Evolutionary conservation across 2,329 filamentous ascomycete genomes (phyloP), one percentile per base, ranked within the genome.

Genomic region (Fusarium aywerte): DNA sequence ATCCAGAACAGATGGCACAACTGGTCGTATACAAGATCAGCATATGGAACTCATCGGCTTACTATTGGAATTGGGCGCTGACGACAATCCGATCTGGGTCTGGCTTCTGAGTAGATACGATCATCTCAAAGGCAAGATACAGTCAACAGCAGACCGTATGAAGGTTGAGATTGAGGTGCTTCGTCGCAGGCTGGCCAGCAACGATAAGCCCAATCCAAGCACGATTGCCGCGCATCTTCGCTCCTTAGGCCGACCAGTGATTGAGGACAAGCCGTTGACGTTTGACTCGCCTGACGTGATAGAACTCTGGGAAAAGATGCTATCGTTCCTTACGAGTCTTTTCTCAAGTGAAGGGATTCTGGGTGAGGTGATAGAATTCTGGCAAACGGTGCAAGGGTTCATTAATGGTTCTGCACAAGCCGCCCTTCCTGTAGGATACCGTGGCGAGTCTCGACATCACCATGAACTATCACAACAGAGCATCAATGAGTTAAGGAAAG

Each of bases 11-110:
- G 82, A 88, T 67, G 74, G 76, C 38, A 71, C 76, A 49, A 80
- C 75, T 49, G 84, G 85, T 9, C 76, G 89, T 36, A 83, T 86
- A 7, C 92, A 95, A 74, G 93, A 97, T 70, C 86, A 89, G 76
- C 91, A 97, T 73, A 93, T 97, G 88, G 93, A 97, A 75, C 83
- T 97, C 45, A 98, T 99, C 54, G 85, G 89, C 21, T 84, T 97
- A 33, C 84, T 99, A 52, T 81, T 99, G n/a, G 95, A 99, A 77
- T 83, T 99, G 20, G 96, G 96, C 8, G 93, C 97, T 4, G 91
- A 97, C 11, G 93, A 98, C 61, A 99, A 97, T 72, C 96, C 96
- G 2, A 97, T 99, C 65, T 97, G 92, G 92, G 86, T 96, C 12
- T 99, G 96, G 94, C 87, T 99, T 25, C 82, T 95, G 55, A 97